Evolutionary conservation across 768 basidiomycete genomes (phyloP), one percentile per base, ranked within the genome.

Genomic region (Gloeopeniophorella convolvens): DNA sequence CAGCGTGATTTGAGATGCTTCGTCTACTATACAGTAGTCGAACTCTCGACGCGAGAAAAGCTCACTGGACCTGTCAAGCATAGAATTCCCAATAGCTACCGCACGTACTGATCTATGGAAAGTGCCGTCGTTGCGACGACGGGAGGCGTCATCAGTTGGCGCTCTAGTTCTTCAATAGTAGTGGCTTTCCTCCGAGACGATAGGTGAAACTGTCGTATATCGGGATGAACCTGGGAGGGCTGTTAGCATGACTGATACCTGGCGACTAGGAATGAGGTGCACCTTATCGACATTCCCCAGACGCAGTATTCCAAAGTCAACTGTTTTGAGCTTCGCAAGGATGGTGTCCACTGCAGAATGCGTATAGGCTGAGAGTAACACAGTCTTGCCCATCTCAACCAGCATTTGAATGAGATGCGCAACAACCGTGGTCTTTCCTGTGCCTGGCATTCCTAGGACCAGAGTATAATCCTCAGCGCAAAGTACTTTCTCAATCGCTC

Each of bases 341-440:
- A 98, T 95, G n/a, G 85, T 97, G 59, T 99, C 96, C 39, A 99
- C 96, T 0, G 96, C 95, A 12, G 94, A 96, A 70, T 99, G 96
- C 2, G 96, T 99, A 65, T 97, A 96, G 37, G 89, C 89, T 6
- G 88, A 88, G 54, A 98, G 67, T 21, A 99, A 68, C 5, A 98
- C 89, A 0, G 79, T 88, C 72, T 96, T 94, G 6, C 90, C 89
- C 68, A 81, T 71, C 32, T 67, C 75, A 1, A 93, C 90, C 12
- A 98, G 68, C 41, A 76, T 76, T 59, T 79, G 76, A 62, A 98
- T 93, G 41, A 96, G 77, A 27, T 89, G 83, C 1, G 89, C 90
- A 54, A 96, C 87, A 4, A 96, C 87, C 1, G 92, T 95, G 35
- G 95, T 96, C 69, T 99, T 99, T 7, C 96, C 95, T 4, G 95